Percentiles rank a stretch among this genome's conserved stretches.
phyloP scores from a whole-genome alignment of 305 asterid genomes.

The Fraxinus angustifolia region DNA sequence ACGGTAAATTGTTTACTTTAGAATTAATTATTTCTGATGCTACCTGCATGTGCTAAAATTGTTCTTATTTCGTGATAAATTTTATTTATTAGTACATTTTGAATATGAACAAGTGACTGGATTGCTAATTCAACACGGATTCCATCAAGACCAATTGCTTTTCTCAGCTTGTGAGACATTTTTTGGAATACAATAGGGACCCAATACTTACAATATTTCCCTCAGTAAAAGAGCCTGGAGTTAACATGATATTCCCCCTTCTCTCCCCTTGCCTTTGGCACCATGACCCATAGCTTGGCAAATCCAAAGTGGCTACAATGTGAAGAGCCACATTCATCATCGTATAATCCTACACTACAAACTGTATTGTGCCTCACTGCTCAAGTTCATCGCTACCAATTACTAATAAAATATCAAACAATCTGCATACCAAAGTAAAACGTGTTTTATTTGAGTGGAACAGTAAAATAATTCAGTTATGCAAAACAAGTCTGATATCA shows the following conservation, averaged over 20 bases:
- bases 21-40: background rate
- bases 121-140: background rate
- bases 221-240: background rate
- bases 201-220: background rate
- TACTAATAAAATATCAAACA: background rate
- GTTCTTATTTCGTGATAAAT: background rate
- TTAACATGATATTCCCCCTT: background rate
- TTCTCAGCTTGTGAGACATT: background rate
- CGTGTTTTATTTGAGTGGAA: background rate
- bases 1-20: conserved; percentile 46
- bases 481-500: background rate
- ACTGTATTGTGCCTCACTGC: background rate
- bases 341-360: background rate
- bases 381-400: background rate
- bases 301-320: background rate
- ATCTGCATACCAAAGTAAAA: background rate
- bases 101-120: background rate
- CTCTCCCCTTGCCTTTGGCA: background rate
- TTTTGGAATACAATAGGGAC: background rate
- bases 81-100: background rate
- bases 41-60: conserved; percentile 1
- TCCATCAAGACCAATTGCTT: background rate
- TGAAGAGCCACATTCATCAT: background rate
- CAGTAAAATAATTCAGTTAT: background rate
- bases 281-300: background rate